Conservation (phyloP, 768 basidiomycete genomes). For the Mycena rebaudengoi region DNA sequence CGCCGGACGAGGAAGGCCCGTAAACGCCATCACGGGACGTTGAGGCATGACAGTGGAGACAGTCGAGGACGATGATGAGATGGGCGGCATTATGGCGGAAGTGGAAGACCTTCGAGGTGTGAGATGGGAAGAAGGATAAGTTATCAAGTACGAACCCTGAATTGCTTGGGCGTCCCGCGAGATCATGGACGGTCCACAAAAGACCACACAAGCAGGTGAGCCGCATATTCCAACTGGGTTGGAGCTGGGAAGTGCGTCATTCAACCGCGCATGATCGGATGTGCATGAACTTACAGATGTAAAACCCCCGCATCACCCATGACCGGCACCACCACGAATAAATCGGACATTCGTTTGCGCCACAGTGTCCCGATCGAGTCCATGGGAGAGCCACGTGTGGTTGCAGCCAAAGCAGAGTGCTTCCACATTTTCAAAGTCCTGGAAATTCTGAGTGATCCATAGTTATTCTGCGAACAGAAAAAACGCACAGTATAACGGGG, state of each 20-base stretch:
- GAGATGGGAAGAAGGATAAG: background rate
- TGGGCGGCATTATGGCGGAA: too few relatives aligned
- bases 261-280: background rate
- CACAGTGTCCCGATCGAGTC: background rate
- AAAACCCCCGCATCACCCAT: background rate
- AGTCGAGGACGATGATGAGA: too few relatives aligned
- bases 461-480: background rate
- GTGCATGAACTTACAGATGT: background rate
- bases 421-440: background rate
- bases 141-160: too few relatives aligned
- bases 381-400: background rate
- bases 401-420: background rate
- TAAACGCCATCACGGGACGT: too few relatives aligned
- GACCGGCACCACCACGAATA: background rate
- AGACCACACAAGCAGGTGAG: background rate
- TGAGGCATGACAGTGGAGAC: too few relatives aligned
- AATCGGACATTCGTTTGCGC: background rate
- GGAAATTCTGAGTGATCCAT: background rate
- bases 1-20: too few relatives aligned
- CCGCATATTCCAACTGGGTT: background rate
- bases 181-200: background rate
- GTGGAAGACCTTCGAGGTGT: background rate
- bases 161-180: background rate
- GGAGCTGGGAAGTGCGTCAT: background rate
- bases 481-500: background rate